Conservation (phyloP, 2,329 filamentous ascomycete species). For the Fusarium hainanense region DNA sequence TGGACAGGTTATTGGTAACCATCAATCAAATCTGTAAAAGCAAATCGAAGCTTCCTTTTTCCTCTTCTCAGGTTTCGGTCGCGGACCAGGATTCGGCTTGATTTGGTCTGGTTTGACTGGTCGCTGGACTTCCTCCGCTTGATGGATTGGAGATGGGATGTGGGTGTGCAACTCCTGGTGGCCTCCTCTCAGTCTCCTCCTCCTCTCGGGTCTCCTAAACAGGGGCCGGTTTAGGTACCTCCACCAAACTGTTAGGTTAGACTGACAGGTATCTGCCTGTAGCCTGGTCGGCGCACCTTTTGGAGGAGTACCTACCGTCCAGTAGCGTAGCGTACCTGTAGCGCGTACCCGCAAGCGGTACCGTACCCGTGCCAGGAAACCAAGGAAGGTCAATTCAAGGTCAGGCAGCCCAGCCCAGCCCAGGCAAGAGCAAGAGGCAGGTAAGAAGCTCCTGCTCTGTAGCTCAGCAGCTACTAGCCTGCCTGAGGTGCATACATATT, state of each 20-base stretch:
- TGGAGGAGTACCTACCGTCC: not conserved
- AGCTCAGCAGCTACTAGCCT: not conserved
- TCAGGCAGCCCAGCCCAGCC: not conserved
- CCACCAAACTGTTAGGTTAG: conserved; percentile 21
- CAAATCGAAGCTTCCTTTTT: conserved; percentile 36
- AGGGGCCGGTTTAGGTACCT: conserved; percentile 36
- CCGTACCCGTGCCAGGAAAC: conserved; percentile 34
- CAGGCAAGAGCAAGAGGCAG: not conserved
- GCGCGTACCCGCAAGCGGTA: conserved; percentile 35
- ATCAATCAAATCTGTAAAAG: conserved; percentile 14
- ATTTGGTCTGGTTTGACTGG: not conserved
- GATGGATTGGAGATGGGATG: conserved; percentile 21
- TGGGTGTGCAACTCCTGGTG: conserved; percentile 37
- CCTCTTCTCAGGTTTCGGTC: conserved; percentile 4
- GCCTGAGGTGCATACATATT: conserved; percentile 1
- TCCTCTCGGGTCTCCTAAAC: conserved; percentile 29
- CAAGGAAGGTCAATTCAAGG: conserved; percentile 16
- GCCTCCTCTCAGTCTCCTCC: conserved; percentile 21
- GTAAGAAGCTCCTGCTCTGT: not conserved
- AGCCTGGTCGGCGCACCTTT: not conserved
- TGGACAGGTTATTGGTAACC: not conserved
- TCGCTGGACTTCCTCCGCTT: conserved; percentile 2
- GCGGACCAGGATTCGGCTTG: conserved; percentile 17
- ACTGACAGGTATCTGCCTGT: conserved; percentile 30
- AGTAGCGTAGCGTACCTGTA: not conserved